Percentiles rank a stretch among this genome's conserved stretches.
Conservation (phyloP, 2,329 filamentous ascomycete genomes). For the Dactylellina parvicollis region DNA sequence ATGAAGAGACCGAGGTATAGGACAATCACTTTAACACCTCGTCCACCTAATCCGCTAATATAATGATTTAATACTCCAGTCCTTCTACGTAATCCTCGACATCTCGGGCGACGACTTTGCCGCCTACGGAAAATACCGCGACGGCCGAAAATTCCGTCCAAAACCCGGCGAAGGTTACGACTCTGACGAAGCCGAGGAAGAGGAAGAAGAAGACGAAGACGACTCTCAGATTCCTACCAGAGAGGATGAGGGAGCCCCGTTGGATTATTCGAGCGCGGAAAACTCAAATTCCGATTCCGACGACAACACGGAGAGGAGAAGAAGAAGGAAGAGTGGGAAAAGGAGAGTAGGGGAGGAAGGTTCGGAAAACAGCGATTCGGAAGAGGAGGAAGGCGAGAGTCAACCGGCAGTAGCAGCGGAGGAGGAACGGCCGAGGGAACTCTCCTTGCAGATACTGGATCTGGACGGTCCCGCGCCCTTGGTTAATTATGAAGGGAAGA, state of each 20-base stretch:
- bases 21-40: background rate
- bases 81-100: slow-evolving; percentile 52
- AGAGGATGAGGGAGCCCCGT: slow-evolving; percentile 3
- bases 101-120: slow-evolving; percentile 51
- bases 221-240: background rate
- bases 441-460: slow-evolving; percentile 31
- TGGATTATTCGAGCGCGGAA: no score
- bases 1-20: slow-evolving; percentile 49
- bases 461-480: slow-evolving; percentile 20
- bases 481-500: slow-evolving; percentile 48
- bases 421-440: slow-evolving; percentile 2
- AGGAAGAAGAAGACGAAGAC: background rate
- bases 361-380: background rate
- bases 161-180: slow-evolving; percentile 14
- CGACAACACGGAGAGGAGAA: background rate
- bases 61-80: background rate
- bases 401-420: background rate
- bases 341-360: background rate
- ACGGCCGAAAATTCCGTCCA: slow-evolving; percentile 39
- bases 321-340: background rate
- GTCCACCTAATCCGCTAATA: slow-evolving; percentile 9
- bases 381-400: background rate
- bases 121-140: slow-evolving; percentile 48
- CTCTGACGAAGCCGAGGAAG: background rate
- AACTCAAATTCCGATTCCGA: background rate